Percentiles rank a stretch among this genome's conserved stretches.
Conservation (phyloP, 192 early-diverging fungal genomes). For the Rhizoclosmatium sp. region DNA sequence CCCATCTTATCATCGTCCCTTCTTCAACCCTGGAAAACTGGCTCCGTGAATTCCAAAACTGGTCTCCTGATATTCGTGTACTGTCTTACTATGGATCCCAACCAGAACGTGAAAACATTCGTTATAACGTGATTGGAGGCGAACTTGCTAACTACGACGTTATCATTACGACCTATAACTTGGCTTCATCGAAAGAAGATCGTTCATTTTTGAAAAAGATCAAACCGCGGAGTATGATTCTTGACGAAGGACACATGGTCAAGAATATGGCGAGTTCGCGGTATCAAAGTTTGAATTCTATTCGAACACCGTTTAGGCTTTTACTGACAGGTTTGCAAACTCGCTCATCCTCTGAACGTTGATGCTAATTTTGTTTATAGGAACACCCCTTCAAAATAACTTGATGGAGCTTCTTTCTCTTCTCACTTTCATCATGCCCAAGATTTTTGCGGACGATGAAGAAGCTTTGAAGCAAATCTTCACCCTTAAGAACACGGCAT, state of each 20-base stretch:
- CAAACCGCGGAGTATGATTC: conserved; percentile 71
- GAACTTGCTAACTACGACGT: conserved; percentile 59
- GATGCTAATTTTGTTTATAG: conserved; percentile 48
- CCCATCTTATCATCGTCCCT: conserved; percentile 85
- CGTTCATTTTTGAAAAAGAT: conserved; percentile 74
- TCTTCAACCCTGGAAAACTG: conserved; percentile 92
- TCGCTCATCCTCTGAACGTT: neutral
- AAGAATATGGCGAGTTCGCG: conserved; percentile 85
- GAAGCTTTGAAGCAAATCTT: conserved; percentile 65
- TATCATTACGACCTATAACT: conserved; percentile 81
- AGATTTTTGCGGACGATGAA: conserved; percentile 70
- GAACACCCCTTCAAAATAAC: conserved; percentile 96
- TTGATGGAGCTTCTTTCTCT: conserved; percentile 82
- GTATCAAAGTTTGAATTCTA: conserved; percentile 78
- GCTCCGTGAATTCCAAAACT: conserved; percentile 80
- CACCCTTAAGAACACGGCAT: conserved; percentile 58
- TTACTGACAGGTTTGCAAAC: conserved; percentile 21
- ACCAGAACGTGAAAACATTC: conserved; percentile 54
- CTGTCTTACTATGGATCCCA: conserved; percentile 56
- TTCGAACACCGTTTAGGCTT: conserved; percentile 42
- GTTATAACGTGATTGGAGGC: conserved; percentile 57
- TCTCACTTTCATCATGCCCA: conserved; percentile 87
- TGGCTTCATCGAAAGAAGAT: conserved; percentile 77
- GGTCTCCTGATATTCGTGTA: conserved; percentile 49
- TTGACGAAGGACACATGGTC: conserved; percentile 83